Evolutionary conservation across 768 basidiomycete species (phyloP).

Genomic region (Xerocomus brunneocitrinus): DNA sequence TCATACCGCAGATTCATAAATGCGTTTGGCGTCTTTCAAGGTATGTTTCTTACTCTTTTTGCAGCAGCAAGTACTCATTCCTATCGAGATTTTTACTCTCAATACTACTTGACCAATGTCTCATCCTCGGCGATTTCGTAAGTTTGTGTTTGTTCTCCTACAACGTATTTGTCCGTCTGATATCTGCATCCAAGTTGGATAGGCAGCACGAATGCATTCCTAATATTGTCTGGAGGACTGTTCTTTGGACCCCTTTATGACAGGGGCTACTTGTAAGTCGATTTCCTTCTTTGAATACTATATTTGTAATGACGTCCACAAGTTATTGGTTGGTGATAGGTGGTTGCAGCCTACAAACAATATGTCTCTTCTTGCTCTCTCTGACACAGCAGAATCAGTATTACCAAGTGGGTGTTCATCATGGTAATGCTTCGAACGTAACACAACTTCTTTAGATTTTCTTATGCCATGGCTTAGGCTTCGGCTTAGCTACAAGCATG

Average conservation of each 20-base stretch:
- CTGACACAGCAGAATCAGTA: constrained; percentile 33
- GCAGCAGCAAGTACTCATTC: not conserved
- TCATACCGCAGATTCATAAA: constrained; percentile 26
- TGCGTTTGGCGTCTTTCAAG: constrained; percentile 41
- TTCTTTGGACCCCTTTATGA: constrained; percentile 49
- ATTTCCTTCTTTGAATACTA: not conserved
- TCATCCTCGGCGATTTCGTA: constrained; percentile 37
- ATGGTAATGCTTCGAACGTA: constrained; percentile 11
- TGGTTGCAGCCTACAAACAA: constrained; percentile 40
- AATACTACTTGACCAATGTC: constrained; percentile 31
- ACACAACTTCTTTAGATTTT: constrained; percentile 35
- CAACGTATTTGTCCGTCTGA: not conserved
- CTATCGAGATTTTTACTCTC: constrained; percentile 35
- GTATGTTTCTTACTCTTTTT: constrained; percentile 4
- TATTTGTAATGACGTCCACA: not conserved
- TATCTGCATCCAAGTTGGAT: constrained; percentile 33
- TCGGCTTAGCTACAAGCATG: constrained; percentile 44
- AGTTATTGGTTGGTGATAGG: constrained; percentile 43
- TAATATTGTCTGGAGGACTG: constrained; percentile 41
- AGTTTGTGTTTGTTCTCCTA: constrained; percentile 12
- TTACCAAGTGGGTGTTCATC: constrained; percentile 32
- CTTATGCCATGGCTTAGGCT: constrained; percentile 34
- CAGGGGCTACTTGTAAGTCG: constrained; percentile 44
- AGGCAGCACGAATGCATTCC: constrained; percentile 45
- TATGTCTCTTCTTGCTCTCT: constrained; percentile 43